Evolutionary conservation across 2,329 filamentous ascomycete genomes (phyloP), one percentile per base, ranked within the genome.

Genomic region (Botryotinia globosa): DNA sequence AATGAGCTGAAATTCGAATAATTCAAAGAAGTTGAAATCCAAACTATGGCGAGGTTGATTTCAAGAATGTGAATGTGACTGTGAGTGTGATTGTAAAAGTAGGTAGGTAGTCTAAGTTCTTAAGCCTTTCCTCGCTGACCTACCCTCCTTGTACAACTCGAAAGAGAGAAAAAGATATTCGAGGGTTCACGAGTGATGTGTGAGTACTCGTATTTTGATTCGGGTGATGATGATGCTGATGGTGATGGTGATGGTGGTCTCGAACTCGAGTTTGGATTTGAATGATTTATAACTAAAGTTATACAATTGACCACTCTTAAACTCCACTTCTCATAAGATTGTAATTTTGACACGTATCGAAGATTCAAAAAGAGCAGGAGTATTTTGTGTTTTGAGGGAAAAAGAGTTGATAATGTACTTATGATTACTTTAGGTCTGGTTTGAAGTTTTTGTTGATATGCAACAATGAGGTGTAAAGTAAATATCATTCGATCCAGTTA

Each of bases 141-240:
- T 39, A 18, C 25, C 37, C 25, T n/a, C 2, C 44, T 25, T 66
- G 32, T 51, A 37, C 32, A 34, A 14, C 20, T 48, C 59, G 16
- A 42, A 14, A 34, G 16, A 10, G 32, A 20, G n/a, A 39, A 62
- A 9, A 45, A 62, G 9, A 29, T 39, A 63, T 64, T 64, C 29
- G 18, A 22, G 29, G 61, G n/a, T 65, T 65, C 62, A 65, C 25
- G 34, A n/a, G 44, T 29, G 45, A 29, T 51, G 32, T 66, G 32
- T 66, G 63, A 66, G 45, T 54, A 51, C 45, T 54, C 64, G 45
- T 66, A 51, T 54, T 18, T 51, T 34, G 25, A 16, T 66, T 54
- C 51, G n/a, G n/a, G 14, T 29, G 51, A 56, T 29, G 14, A 12
- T 34, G 34, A 34, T 34, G 34, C 3, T 34, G 34, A 34, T 34